Percentiles rank a stretch among this genome's conserved stretches.
Conservation (phyloP, 2,329 filamentous ascomycete genomes). For the Eutypella sp. region DNA sequence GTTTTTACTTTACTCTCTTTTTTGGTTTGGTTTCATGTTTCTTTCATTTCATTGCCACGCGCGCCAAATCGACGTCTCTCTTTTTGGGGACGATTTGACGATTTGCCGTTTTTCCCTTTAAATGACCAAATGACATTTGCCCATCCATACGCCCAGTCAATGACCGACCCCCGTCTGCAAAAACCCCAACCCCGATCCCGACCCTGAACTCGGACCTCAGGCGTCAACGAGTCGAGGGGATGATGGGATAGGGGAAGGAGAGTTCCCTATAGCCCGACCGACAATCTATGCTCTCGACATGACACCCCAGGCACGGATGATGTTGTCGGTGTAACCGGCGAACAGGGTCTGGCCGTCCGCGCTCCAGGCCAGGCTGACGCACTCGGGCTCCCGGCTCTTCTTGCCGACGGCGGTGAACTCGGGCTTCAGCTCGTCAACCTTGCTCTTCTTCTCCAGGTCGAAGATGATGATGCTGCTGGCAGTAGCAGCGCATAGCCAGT, state of each 20-base stretch:
- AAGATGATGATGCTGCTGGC: conserved; percentile 99
- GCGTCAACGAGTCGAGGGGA: no score
- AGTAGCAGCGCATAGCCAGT: conserved; percentile 99
- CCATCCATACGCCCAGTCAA: conserved; percentile 31
- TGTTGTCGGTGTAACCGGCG: conserved; percentile 99
- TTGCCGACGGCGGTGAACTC: conserved; percentile 94
- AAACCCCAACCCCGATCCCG: conserved; percentile 9
- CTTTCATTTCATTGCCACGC: conserved; percentile 21
- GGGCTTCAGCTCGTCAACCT: conserved; percentile 99
- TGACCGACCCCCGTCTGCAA: conserved; percentile 26
- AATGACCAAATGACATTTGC: conserved; percentile 29
- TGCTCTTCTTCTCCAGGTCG: conserved; percentile 99
- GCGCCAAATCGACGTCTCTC: conserved; percentile 11
- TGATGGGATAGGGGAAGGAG: no score
- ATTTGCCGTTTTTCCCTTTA: conserved; percentile 25
- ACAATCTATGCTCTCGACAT: conserved; percentile 77
- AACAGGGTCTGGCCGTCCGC: conserved; percentile 99
- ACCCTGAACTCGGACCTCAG: no score
- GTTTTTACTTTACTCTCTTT: neutral
- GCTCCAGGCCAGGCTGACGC: conserved; percentile 93
- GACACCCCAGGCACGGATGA: conserved; percentile 96
- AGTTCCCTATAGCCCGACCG: no score
- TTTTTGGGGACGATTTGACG: no score
- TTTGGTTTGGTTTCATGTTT: conserved; percentile 1
- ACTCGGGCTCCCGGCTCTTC: conserved; percentile 99